Percentiles rank a stretch among this genome's conserved stretches.
Conservation (phyloP, 2,329 filamentous ascomycete genomes). For the Fusarium circinatum region DNA sequence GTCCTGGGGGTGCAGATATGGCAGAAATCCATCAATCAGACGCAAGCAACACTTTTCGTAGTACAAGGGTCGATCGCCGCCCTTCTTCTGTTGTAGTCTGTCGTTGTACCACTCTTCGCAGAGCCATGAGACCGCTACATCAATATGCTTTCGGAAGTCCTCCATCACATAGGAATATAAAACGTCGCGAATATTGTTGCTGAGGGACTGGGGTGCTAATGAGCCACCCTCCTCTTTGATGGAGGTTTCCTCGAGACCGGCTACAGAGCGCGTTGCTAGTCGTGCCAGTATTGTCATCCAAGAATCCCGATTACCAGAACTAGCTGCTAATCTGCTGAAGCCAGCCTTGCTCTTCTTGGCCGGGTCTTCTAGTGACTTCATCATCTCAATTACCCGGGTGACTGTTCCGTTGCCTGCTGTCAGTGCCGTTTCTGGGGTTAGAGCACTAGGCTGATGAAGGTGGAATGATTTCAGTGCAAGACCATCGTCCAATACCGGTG, state of each 20-base stretch:
- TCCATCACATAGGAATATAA: slow-evolving; percentile 89
- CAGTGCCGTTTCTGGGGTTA: slow-evolving; percentile 77
- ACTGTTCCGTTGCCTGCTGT: slow-evolving; percentile 80
- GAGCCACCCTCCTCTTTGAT: slow-evolving; percentile 68
- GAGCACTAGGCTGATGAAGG: slow-evolving; percentile 77
- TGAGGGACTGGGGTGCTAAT: slow-evolving; percentile 58
- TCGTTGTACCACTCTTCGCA: slow-evolving; percentile 99
- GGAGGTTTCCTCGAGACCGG: slow-evolving; percentile 70
- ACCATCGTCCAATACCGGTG: slow-evolving; percentile 47
- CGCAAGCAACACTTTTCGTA: slow-evolving; percentile 84
- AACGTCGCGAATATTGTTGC: slow-evolving; percentile 79
- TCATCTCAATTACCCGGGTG: slow-evolving; percentile 79
- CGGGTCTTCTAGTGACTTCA: slow-evolving; percentile 77
- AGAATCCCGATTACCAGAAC: slow-evolving; percentile 84
- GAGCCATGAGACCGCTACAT: slow-evolving; percentile 91
- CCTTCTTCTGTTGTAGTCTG: slow-evolving; percentile 58
- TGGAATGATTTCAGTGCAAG: slow-evolving; percentile 82
- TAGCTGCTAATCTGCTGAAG: slow-evolving; percentile 85
- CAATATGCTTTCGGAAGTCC: slow-evolving; percentile 90
- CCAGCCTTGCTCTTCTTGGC: slow-evolving; percentile 74
- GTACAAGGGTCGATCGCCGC: slow-evolving; percentile 64
- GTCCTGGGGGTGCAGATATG: slow-evolving; percentile 91
- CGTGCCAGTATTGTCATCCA: slow-evolving; percentile 91
- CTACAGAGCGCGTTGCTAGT: slow-evolving; percentile 81
- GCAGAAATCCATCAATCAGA: slow-evolving; percentile 88